Conservation (phyloP, 805 yeast genomes). For the Yarrowia osloensis region DNA sequence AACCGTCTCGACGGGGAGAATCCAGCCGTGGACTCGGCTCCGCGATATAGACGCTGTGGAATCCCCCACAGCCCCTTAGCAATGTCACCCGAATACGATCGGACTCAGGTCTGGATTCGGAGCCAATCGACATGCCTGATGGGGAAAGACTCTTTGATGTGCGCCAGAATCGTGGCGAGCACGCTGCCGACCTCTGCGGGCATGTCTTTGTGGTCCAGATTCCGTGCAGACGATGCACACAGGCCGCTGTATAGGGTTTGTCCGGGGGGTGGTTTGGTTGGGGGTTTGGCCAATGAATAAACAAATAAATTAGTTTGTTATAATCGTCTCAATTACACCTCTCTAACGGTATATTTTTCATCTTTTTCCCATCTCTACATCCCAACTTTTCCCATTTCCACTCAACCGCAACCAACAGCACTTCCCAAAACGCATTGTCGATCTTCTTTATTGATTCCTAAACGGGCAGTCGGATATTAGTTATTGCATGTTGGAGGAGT, state of each 20-base stretch:
- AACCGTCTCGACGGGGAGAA: neutral
- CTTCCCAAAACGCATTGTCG: constrained; percentile 21
- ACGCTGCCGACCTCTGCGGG: too few relatives aligned
- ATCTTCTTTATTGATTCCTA: constrained; percentile 19
- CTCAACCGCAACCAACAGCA: neutral
- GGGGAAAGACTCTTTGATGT: constrained; percentile 1
- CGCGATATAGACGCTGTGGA: neutral
- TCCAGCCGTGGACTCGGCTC: neutral
- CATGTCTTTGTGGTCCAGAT: too few relatives aligned
- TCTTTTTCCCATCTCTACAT: too few relatives aligned
- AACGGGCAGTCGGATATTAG: constrained; percentile 10
- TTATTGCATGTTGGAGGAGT: neutral
- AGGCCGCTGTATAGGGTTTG: too few relatives aligned
- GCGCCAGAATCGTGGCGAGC: neutral
- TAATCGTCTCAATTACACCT: neutral
- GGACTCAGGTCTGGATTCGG: neutral
- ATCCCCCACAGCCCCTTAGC: neutral
- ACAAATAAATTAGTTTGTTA: too few relatives aligned
- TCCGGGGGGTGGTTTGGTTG: too few relatives aligned
- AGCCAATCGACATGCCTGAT: constrained; percentile 3
- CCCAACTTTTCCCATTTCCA: too few relatives aligned
- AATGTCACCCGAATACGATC: neutral
- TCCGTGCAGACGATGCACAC: too few relatives aligned
- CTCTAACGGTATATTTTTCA: neutral
- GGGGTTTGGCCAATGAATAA: too few relatives aligned